Percentiles rank a stretch among this genome's conserved stretches.
Evolutionary conservation across 805 yeast genomes (phyloP).

Genomic region (Cyberlindnera euphorbiiphila): DNA sequence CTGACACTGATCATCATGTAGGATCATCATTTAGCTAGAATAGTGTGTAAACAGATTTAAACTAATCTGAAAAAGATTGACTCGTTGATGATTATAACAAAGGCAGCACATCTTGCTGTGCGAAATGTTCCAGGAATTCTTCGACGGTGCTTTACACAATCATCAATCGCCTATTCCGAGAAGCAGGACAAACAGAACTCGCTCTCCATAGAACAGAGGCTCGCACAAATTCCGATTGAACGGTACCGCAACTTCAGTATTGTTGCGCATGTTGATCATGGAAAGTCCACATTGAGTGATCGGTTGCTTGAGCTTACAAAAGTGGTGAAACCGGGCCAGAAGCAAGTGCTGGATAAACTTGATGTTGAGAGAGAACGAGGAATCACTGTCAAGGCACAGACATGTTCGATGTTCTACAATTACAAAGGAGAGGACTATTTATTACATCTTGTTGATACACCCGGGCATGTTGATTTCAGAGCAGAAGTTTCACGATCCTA

Average conservation of each 20-base stretch:
- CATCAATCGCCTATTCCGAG: background rate
- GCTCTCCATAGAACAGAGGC: conserved; percentile 43
- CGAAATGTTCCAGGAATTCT: background rate
- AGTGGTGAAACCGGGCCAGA: conserved; percentile 77
- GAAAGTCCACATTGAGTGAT: conserved; percentile 86
- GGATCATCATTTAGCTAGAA: no score
- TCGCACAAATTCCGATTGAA: conserved; percentile 75
- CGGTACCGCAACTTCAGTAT: conserved; percentile 88
- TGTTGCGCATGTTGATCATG: conserved; percentile 94
- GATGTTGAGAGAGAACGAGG: conserved; percentile 97
- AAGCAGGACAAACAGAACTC: background rate
- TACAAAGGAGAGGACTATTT: conserved; percentile 69
- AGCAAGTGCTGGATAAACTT: conserved; percentile 83
- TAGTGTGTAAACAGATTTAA: background rate
- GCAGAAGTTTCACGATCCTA: conserved; percentile 91
- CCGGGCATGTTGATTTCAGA: conserved; percentile 96
- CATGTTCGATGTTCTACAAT: conserved; percentile 86
- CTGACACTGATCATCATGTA: no score
- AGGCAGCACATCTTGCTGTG: background rate
- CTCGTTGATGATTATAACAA: background rate
- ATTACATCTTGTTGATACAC: conserved; percentile 90
- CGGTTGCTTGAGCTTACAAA: conserved; percentile 84
- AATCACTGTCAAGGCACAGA: conserved; percentile 95
- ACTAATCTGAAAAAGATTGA: background rate
- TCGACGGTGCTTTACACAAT: conserved; percentile 2